phyloP scores from a whole-genome alignment of 2,329 filamentous ascomycete species.

The Colletotrichum sp. region DNA sequence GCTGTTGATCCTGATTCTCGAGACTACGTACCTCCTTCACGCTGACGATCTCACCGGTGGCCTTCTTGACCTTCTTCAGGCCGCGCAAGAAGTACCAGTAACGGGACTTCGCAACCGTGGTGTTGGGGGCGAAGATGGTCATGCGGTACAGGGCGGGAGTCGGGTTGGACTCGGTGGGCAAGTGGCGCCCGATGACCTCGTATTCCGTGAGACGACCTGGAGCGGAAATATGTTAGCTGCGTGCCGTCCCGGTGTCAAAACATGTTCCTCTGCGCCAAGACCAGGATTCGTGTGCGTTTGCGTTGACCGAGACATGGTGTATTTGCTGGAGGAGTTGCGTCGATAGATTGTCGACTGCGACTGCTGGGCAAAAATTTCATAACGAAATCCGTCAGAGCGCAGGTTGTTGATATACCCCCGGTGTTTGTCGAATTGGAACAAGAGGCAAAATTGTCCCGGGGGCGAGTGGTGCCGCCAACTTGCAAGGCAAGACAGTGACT shows the following conservation, averaged over 20 bases:
- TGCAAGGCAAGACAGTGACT: background rate
- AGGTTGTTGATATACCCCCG: background rate
- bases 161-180: slow-evolving; percentile 97
- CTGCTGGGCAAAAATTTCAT: background rate
- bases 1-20: background rate
- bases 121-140: slow-evolving; percentile 99
- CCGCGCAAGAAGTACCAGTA: slow-evolving; percentile 99
- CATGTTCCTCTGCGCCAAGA: background rate
- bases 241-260: background rate
- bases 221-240: slow-evolving; percentile 32
- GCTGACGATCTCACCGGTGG: slow-evolving; percentile 98
- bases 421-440: background rate
- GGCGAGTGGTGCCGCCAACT: background rate
- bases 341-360: background rate
- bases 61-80: slow-evolving; percentile 99
- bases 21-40: slow-evolving; percentile 82
- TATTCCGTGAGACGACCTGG: slow-evolving; percentile 99
- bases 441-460: background rate
- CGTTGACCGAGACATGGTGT: background rate
- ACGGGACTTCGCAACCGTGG: slow-evolving; percentile 98
- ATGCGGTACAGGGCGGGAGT: slow-evolving; percentile 99
- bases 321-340: background rate
- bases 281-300: background rate
- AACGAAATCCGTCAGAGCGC: background rate
- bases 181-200: slow-evolving; percentile 99